Evolutionary conservation across 2,329 filamentous ascomycete genomes (phyloP).

Genomic region (Ilyonectria robusta): DNA sequence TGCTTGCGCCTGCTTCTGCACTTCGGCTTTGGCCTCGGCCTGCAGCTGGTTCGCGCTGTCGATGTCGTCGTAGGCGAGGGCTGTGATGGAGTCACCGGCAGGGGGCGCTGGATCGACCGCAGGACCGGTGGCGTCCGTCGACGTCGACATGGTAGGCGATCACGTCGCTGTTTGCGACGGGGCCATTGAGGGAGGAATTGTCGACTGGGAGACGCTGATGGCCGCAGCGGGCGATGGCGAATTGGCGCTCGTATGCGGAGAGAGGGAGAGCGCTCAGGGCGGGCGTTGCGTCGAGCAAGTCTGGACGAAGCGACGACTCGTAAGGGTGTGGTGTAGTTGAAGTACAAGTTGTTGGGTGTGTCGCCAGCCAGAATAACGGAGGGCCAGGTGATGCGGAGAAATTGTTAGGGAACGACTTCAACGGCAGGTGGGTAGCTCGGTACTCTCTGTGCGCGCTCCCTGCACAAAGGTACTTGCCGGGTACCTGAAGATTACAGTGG

Average conservation of each 20-base stretch:
- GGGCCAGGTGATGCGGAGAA: slow-evolving; percentile 48
- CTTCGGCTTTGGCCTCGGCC: slow-evolving; percentile 46
- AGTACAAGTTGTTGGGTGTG: slow-evolving; percentile 35
- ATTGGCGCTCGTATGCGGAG: slow-evolving; percentile 16
- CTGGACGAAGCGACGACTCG: slow-evolving; percentile 30
- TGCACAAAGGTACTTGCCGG: slow-evolving; percentile 22
- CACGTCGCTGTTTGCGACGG: slow-evolving; percentile 55
- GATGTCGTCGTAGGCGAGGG: slow-evolving; percentile 45
- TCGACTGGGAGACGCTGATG: slow-evolving; percentile 30
- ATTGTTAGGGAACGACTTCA: slow-evolving; percentile 38
- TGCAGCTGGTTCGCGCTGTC: slow-evolving; percentile 54
- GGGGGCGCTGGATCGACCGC: slow-evolving; percentile 60
- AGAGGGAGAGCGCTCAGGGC: slow-evolving; percentile 1
- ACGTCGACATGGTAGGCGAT: slow-evolving; percentile 62
- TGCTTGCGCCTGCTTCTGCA: slow-evolving; percentile 13
- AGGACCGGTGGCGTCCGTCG: slow-evolving; percentile 69
- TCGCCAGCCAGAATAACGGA: slow-evolving; percentile 25
- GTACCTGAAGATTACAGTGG: slow-evolving; percentile 21
- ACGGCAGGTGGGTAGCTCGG: slow-evolving; percentile 4
- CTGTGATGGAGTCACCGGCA: slow-evolving; percentile 45
- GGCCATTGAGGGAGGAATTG: slow-evolving; percentile 51
- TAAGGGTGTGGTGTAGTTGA: slow-evolving; percentile 37
- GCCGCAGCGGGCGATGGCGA: slow-evolving; percentile 30
- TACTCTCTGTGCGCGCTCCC: slow-evolving; percentile 4
- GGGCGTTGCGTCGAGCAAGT: slow-evolving; percentile 29